Percentiles rank a stretch among this genome's conserved stretches.
Conservation (phyloP, 2,329 filamentous ascomycete species). For the Metarhizium rileyi region DNA sequence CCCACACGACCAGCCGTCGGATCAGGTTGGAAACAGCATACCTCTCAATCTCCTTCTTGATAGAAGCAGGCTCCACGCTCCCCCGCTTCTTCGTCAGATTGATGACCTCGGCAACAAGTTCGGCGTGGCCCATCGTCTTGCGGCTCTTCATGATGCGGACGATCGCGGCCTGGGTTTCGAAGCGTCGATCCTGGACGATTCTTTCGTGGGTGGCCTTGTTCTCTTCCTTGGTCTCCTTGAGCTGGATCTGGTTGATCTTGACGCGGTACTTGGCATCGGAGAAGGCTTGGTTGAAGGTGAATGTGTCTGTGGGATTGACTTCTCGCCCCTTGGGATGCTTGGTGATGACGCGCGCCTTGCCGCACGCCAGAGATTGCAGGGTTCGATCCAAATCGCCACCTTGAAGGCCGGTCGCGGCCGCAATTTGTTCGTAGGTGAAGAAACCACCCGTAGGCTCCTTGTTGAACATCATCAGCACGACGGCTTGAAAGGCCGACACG, state of each 20-base stretch:
- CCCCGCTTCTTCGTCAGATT: constrained; percentile 80
- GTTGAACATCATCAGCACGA: constrained; percentile 88
- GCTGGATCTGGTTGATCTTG: constrained; percentile 98
- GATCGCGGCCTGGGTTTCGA: constrained; percentile 94
- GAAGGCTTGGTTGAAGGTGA: constrained; percentile 72
- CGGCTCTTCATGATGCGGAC: constrained; percentile 94
- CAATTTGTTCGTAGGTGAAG: constrained; percentile 67
- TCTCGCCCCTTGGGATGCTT: constrained; percentile 84
- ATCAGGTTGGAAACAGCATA: constrained; percentile 31
- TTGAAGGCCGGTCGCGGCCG: constrained; percentile 61
- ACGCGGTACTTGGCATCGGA: constrained; percentile 74
- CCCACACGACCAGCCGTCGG: background rate
- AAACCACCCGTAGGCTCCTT: constrained; percentile 47
- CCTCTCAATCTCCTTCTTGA: constrained; percentile 97
- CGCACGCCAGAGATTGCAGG: constrained; percentile 89
- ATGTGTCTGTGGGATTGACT: constrained; percentile 68
- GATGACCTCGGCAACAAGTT: constrained; percentile 86
- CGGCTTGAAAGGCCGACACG: constrained; percentile 85
- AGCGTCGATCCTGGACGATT: constrained; percentile 80
- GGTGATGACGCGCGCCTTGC: constrained; percentile 69
- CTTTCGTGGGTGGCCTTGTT: constrained; percentile 90
- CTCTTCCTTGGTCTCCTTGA: constrained; percentile 91
- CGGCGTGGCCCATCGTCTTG: constrained; percentile 77
- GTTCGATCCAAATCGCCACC: constrained; percentile 78
- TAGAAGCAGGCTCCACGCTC: constrained; percentile 73